Evolutionary conservation across 2,329 filamentous ascomycete genomes (phyloP), one percentile per base, ranked within the genome.

Genomic region (Phoma sp.): DNA sequence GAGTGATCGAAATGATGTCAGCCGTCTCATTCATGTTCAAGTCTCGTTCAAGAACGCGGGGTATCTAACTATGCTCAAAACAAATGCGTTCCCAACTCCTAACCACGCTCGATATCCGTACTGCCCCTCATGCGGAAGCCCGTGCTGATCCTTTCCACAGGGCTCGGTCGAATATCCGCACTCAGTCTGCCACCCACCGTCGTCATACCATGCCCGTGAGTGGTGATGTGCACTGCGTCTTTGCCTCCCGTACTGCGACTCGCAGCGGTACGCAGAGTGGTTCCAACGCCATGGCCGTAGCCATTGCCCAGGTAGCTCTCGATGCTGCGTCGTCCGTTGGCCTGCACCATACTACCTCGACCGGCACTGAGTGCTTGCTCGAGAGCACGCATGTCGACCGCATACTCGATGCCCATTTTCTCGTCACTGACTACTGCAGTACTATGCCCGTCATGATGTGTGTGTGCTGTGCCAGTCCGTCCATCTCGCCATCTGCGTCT

Each of bases 81-180:
- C 32, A 35, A 17, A 33, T 13, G 3, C 6, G 12, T 17, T 7
- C 32, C 32, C n/a, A 17, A 9, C 8, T 24, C 8, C n/a, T 24
- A 55, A 4, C 45, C 54, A 8, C 60, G 53, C 41, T 74, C 65
- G 17, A 72, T 52, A 58, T 75, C 72, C 21, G 41, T 49, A 58
- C 73, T 75, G 9, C 55, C 57, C 7, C 73, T 61, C 43, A 75
- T 70, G 24, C 67, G 61, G 44, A 75, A 75, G 6, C 73, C 73
- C 0, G 73, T 75, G 49, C 65, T 73, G 3, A 64, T 49, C 37
- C 70, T 65, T 49, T 72, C 70, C 4, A 67, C 61, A 3, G 64
- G 61, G 6, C 24, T 27, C 2, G 55, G 58, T 43, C 65, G 55
- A 4, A 60, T 54, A 43, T 65, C 64, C 8, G 55, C 58, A 52